Percentiles rank a stretch among this genome's conserved stretches.
These are phyloP conservation scores for Solanum megistacrolobum DNA, from an alignment of 257 asterid species.

Conservation along the genomic window DNA sequence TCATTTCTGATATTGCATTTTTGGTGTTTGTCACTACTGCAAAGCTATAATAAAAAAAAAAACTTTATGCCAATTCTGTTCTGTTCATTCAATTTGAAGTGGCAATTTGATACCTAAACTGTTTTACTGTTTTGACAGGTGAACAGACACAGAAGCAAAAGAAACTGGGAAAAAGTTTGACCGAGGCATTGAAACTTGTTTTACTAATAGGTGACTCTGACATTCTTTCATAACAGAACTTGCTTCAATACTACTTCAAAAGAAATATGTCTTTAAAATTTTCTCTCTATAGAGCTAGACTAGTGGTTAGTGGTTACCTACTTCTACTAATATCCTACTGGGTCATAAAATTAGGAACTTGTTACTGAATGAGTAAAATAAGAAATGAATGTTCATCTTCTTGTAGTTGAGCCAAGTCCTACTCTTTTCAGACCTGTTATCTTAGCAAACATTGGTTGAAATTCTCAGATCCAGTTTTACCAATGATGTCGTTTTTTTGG, in stretches of 20 bases:
- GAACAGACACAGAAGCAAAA: constrained; percentile 35
- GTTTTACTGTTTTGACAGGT: constrained; percentile 31
- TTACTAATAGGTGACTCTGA: constrained; percentile 59
- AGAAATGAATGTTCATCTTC: neutral
- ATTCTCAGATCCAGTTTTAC: neutral
- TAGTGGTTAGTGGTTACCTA: neutral
- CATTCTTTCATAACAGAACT: neutral
- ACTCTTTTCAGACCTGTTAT: neutral
- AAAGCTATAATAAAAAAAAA: neutral
- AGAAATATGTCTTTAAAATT: neutral
- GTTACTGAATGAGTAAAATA: neutral
- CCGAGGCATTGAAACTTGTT: constrained; percentile 90
- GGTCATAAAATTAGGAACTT: neutral
- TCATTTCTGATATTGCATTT: neutral
- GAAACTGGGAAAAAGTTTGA: constrained; percentile 52
- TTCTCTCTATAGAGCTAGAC: neutral
- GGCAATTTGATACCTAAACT: neutral
- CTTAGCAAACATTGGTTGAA: neutral
- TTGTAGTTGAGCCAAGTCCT: neutral
- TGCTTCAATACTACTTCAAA: neutral
- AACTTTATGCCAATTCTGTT: neutral
- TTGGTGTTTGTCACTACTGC: neutral
- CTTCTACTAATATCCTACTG: neutral
- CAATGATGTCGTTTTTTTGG: neutral
- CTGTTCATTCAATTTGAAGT: neutral